Conservation (phyloP, 495 filamentous ascomycete genomes). For the Aspergillus sclerotiicarbonarius region DNA sequence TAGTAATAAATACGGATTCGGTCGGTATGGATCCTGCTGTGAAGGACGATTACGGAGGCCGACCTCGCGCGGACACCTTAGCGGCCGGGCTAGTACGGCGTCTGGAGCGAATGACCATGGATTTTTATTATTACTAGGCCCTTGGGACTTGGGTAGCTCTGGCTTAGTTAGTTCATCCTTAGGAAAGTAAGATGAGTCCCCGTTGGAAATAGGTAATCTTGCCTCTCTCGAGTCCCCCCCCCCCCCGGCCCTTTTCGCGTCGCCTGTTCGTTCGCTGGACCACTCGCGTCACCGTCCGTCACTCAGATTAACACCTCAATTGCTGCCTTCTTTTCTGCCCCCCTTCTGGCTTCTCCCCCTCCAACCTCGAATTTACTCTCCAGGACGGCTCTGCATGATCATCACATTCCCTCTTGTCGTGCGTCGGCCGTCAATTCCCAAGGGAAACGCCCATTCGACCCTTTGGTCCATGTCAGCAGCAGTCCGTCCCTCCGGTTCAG, state of each 20-base stretch:
- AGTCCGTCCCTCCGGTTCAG: slow-evolving; percentile 12
- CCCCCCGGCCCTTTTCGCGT: slow-evolving; percentile 6
- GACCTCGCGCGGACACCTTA: slow-evolving; percentile 2
- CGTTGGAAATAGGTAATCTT: background rate
- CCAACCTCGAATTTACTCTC: background rate
- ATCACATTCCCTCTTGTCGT: slow-evolving; percentile 4
- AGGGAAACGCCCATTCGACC: background rate
- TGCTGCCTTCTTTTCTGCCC: slow-evolving; percentile 15
- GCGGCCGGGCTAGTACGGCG: background rate
- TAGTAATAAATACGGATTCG: background rate
- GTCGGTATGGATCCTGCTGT: background rate
- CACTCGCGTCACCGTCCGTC: slow-evolving; percentile 21
- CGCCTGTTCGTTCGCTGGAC: slow-evolving; percentile 10
- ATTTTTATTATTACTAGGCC: slow-evolving; percentile 4
- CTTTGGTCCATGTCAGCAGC: slow-evolving; percentile 17
- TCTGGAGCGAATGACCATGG: slow-evolving; percentile 3
- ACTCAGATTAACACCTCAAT: slow-evolving; percentile 14
- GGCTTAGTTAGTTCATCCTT: background rate
- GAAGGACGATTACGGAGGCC: slow-evolving; percentile 1
- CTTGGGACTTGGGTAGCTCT: background rate
- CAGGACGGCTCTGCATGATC: background rate
- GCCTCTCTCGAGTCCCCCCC: slow-evolving; percentile 1
- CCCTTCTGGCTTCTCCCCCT: slow-evolving; percentile 3
- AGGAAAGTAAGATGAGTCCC: background rate
- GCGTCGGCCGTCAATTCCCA: background rate